A percentile compares a stretch with the other conserved stretches of the same genome.
Conservation (phyloP, 208 protist genomes). For the Leishmania gerbilli region DNA sequence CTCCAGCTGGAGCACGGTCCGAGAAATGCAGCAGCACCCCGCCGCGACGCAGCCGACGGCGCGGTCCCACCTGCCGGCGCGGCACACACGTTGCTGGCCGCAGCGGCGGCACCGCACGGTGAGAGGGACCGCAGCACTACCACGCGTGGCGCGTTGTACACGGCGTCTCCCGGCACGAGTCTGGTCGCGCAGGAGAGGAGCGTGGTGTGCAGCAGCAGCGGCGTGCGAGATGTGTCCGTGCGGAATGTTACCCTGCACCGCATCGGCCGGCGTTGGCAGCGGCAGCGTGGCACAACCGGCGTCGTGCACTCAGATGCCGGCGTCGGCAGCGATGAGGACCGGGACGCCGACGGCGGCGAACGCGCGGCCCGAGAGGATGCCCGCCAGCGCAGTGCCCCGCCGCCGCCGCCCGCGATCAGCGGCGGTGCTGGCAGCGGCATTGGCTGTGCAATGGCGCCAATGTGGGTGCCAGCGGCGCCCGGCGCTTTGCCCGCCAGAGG, state of each 20-base stretch:
- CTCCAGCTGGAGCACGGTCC: background rate
- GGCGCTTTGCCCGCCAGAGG: too few relatives aligned
- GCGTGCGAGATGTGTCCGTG: too few relatives aligned
- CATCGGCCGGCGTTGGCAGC: too few relatives aligned
- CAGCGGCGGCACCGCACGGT: background rate
- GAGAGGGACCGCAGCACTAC: background rate
- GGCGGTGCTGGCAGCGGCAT: too few relatives aligned
- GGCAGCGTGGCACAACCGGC: background rate
- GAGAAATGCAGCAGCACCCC: background rate
- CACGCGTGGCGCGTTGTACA: background rate
- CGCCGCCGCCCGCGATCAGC: background rate
- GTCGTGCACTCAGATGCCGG: background rate
- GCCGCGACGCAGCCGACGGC: background rate
- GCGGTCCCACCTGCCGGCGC: background rate
- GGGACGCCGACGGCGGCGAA: background rate
- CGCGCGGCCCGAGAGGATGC: background rate
- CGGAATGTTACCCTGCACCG: too few relatives aligned
- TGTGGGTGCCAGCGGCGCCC: background rate
- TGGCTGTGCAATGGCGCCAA: background rate
- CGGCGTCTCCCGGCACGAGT: background rate
- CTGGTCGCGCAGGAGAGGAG: background rate
- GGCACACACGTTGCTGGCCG: background rate
- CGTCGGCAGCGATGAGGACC: background rate
- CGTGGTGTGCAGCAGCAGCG: conserved; percentile 2
- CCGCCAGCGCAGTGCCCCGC: background rate